These are phyloP conservation scores for Helianthus annuus DNA, from an alignment of 129 eudicot species.

Conservation along the genomic window DNA sequence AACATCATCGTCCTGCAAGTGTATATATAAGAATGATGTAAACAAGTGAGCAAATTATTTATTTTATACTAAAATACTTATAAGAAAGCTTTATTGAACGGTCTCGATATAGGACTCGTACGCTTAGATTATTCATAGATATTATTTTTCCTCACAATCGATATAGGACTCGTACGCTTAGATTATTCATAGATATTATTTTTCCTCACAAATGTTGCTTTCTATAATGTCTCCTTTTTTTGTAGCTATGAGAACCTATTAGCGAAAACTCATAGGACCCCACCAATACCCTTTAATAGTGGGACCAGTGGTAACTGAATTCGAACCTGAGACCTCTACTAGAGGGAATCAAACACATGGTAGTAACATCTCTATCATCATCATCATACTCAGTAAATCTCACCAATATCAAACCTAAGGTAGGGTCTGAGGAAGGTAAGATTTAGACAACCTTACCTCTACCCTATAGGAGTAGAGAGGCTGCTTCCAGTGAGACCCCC, in stretches of 20 bases:
- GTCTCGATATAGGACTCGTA: background rate
- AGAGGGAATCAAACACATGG: background rate
- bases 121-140: background rate
- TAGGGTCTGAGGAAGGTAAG: no score
- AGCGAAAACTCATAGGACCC: background rate
- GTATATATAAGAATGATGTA: background rate
- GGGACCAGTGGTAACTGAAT: background rate
- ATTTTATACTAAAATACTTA: background rate
- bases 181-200: background rate
- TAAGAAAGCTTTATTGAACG: background rate
- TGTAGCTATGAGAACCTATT: background rate
- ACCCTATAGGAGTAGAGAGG: no score
- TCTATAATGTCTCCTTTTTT: background rate
- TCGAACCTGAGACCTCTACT: background rate
- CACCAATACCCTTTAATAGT: background rate
- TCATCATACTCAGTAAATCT: no score
- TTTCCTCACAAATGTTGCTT: background rate
- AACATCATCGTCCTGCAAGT: conserved; percentile 60
- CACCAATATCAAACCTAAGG: no score
- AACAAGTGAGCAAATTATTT: background rate
- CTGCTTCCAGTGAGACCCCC: no score
- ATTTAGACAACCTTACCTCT: no score
- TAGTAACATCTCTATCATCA: no score
- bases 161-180: no score
- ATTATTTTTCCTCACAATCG: background rate